These are phyloP conservation scores for Candida palmyrensis DNA, from an alignment of 805 yeast genomes.

Conservation along the genomic window DNA sequence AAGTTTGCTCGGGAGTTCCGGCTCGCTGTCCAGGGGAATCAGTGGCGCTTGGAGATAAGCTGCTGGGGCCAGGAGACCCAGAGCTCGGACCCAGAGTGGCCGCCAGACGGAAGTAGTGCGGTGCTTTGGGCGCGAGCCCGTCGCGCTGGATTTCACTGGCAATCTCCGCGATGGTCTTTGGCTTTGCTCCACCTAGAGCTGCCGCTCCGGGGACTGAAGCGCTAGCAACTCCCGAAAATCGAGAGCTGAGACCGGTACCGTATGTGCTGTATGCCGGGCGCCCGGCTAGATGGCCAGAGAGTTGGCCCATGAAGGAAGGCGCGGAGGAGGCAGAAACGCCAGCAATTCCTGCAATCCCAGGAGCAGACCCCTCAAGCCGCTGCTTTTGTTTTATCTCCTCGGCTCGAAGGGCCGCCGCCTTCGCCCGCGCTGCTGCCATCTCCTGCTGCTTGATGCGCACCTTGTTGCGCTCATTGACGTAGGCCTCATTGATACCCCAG, in stretches of 20 bases:
- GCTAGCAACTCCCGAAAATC: no score
- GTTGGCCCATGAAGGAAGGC: constrained; percentile 15
- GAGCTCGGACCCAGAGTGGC: no score
- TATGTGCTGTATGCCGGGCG: constrained; percentile 13
- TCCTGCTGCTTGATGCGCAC: constrained; percentile 54
- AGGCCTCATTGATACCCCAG: constrained; percentile 88
- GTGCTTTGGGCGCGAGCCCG: constrained; percentile 24
- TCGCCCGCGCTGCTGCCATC: constrained; percentile 54
- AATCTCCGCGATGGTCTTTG: constrained; percentile 37
- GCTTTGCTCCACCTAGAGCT: no score
- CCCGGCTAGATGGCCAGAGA: constrained; percentile 28
- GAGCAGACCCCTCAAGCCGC: constrained; percentile 25
- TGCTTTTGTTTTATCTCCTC: constrained; percentile 48
- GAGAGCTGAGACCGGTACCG: neutral
- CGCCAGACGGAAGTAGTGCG: constrained; percentile 28
- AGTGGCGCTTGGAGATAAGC: no score
- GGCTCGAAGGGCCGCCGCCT: constrained; percentile 47
- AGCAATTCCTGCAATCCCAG: no score
- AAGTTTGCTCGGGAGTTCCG: neutral
- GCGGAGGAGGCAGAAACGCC: constrained; percentile 22
- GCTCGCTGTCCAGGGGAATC: no score
- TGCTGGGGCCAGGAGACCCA: no score
- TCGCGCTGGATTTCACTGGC: constrained; percentile 38
- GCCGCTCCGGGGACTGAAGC: no score
- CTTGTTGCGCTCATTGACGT: constrained; percentile 75